Conservation (phyloP, 495 filamentous ascomycete genomes). For the Xylaria intraflava region DNA sequence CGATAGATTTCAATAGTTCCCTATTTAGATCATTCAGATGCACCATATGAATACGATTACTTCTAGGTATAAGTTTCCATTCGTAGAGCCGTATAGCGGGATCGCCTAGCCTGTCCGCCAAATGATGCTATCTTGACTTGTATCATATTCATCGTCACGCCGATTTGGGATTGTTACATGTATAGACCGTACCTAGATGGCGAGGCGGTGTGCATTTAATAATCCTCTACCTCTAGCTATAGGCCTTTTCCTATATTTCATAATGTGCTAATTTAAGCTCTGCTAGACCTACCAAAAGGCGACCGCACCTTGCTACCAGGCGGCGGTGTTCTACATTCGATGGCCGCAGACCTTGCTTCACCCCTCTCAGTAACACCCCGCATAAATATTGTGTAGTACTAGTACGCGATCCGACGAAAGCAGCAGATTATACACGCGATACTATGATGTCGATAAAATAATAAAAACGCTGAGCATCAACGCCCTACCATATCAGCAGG, state of each 20-base stretch:
- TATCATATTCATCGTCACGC: too few relatives aligned
- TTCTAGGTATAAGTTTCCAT: too few relatives aligned
- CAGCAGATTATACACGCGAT: background rate
- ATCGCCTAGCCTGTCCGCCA: too few relatives aligned
- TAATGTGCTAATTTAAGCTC: background rate
- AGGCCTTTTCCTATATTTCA: background rate
- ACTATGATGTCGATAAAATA: background rate
- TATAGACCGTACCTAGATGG: background rate
- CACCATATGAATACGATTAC: too few relatives aligned
- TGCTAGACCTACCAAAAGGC: background rate
- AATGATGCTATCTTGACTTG: too few relatives aligned
- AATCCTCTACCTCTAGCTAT: background rate
- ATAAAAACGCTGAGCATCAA: background rate
- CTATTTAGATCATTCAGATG: too few relatives aligned
- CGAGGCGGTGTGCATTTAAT: conserved; percentile 1
- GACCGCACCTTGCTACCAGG: background rate
- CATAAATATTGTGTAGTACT: background rate
- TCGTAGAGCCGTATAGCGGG: too few relatives aligned
- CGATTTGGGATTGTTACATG: too few relatives aligned
- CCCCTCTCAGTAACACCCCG: conserved; percentile 1
- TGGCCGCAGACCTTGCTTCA: background rate
- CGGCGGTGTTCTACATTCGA: background rate
- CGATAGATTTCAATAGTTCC: background rate
- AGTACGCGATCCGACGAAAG: background rate
- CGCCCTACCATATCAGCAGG: background rate